Conservation (phyloP, 257 asterid genomes). For the Ocimum tenuiflorum region DNA sequence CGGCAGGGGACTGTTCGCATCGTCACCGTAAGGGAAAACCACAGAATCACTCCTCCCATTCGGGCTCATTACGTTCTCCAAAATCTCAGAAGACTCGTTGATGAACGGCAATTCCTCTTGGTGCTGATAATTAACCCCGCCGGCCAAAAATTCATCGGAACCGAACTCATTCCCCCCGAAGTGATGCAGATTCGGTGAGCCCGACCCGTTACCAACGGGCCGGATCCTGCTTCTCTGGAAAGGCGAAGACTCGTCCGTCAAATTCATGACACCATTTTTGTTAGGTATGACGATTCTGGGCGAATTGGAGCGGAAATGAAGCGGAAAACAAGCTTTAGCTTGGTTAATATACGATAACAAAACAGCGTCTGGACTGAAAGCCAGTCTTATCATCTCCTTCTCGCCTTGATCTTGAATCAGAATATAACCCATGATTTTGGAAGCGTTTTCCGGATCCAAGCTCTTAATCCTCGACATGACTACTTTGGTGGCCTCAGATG, state of each 20-base stretch:
- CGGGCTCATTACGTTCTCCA: conserved; percentile 62
- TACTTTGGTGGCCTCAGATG: conserved; percentile 57
- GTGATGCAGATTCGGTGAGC: conserved; percentile 43
- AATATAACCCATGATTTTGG: conserved; percentile 76
- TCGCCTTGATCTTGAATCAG: conserved; percentile 75
- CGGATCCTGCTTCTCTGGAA: conserved; percentile 40
- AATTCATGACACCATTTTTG: conserved; percentile 48
- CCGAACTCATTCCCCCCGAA: conserved; percentile 31
- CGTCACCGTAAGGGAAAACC: conserved; percentile 47
- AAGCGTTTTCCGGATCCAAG: conserved; percentile 75
- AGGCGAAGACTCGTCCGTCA: conserved; percentile 48
- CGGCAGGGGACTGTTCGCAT: conserved; percentile 32
- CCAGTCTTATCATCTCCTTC: conserved; percentile 76
- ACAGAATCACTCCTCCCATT: conserved; percentile 65
- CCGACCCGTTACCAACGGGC: conserved; percentile 38
- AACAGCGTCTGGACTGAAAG: conserved; percentile 59
- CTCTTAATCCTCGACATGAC: conserved; percentile 75
- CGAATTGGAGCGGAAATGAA: conserved; percentile 41
- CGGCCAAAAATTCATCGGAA: neutral
- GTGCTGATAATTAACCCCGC: neutral
- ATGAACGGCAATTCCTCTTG: conserved; percentile 45
- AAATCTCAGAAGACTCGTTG: conserved; percentile 29
- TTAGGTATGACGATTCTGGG: conserved; percentile 52
- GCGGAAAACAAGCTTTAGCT: conserved; percentile 43
- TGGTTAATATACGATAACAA: conserved; percentile 48